These are phyloP conservation scores for Cladosporium sp. DNA, from an alignment of 2,329 filamentous ascomycete species.

Conservation along the genomic window DNA sequence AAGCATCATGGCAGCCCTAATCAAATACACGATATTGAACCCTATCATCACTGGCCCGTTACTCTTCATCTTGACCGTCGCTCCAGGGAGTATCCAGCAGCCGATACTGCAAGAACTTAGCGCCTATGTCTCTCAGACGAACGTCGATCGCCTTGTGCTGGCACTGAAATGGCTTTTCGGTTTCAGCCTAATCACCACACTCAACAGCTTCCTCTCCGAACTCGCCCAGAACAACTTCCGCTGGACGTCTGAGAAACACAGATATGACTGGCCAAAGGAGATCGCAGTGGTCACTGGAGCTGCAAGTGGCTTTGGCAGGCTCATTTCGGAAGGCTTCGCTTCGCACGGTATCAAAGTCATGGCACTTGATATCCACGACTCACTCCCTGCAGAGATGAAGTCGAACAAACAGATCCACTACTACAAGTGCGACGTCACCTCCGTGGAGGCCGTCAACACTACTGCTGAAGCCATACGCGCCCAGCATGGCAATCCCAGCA, in stretches of 20 bases:
- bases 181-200: slow-evolving; percentile 27
- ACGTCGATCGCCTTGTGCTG: slow-evolving; percentile 24
- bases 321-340: slow-evolving; percentile 33
- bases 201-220: slow-evolving; percentile 27
- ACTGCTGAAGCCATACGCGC: slow-evolving; percentile 37
- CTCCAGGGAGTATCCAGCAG: slow-evolving; percentile 26
- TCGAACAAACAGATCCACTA: slow-evolving; percentile 32
- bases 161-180: slow-evolving; percentile 29
- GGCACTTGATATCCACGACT: slow-evolving; percentile 34
- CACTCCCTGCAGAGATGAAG: slow-evolving; percentile 30
- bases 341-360: slow-evolving; percentile 36
- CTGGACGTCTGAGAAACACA: slow-evolving; percentile 31
- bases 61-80: slow-evolving; percentile 26
- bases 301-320: slow-evolving; percentile 35
- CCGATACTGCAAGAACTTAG: slow-evolving; percentile 26
- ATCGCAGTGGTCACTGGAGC: slow-evolving; percentile 34
- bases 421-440: slow-evolving; percentile 47
- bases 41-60: slow-evolving; percentile 28
- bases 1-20: neutral
- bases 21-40: slow-evolving; percentile 16
- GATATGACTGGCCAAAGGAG: slow-evolving; percentile 35
- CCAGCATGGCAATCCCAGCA: slow-evolving; percentile 41
- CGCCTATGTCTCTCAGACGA: slow-evolving; percentile 25
- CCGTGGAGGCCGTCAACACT: slow-evolving; percentile 42
- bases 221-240: slow-evolving; percentile 36